Percentiles rank a stretch among this genome's conserved stretches.
These are phyloP conservation scores for Aspergillus cristatus DNA, from an alignment of 495 filamentous ascomycete species.

Conservation along the genomic window DNA sequence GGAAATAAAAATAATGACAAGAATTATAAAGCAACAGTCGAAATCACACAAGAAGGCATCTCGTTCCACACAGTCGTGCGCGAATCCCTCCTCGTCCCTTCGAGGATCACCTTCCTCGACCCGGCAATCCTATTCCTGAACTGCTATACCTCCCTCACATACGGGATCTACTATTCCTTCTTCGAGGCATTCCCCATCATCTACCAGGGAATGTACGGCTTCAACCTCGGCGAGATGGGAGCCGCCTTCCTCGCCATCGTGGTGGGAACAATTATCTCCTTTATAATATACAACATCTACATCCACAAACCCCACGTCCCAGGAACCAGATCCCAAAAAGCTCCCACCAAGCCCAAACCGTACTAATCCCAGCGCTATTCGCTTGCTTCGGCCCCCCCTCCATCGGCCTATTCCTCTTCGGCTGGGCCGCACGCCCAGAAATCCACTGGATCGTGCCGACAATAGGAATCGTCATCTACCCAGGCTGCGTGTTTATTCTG, in stretches of 20 bases:
- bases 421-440: constrained; percentile 44
- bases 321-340: not conserved
- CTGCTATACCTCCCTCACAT: constrained; percentile 44
- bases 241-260: constrained; percentile 45
- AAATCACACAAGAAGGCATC: constrained; percentile 22
- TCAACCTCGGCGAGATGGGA: constrained; percentile 36
- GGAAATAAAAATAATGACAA: constrained; percentile 4
- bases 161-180: constrained; percentile 47
- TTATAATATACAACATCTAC: constrained; percentile 18
- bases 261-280: constrained; percentile 23
- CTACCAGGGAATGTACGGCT: constrained; percentile 39
- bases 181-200: constrained; percentile 51
- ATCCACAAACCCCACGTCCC: constrained; percentile 1
- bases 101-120: constrained; percentile 30
- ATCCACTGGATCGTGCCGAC: constrained; percentile 52
- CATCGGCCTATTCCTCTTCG: constrained; percentile 52
- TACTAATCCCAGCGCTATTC: constrained; percentile 47
- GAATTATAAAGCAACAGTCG: constrained; percentile 17
- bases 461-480: constrained; percentile 50
- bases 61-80: constrained; percentile 10
- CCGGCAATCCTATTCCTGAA: constrained; percentile 44
- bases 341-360: constrained; percentile 21
- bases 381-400: constrained; percentile 42
- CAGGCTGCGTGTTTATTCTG: constrained; percentile 35
- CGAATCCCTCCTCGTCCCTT: constrained; percentile 35